A percentile compares a stretch with the other conserved stretches of the same genome.
phyloP scores from a whole-genome alignment of 495 filamentous ascomycete species.

The Corynascus novoguineensis region DNA sequence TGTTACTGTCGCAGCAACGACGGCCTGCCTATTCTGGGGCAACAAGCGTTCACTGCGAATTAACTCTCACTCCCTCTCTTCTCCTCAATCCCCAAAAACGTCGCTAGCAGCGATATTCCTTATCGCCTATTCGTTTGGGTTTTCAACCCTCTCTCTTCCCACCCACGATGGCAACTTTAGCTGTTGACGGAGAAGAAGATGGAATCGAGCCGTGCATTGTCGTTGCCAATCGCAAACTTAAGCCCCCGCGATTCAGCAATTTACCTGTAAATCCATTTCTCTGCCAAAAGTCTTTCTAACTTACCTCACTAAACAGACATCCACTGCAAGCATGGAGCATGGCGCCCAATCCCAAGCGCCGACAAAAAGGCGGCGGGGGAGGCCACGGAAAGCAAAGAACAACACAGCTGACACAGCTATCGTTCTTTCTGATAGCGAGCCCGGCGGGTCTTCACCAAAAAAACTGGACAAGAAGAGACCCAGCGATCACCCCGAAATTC shows the following conservation, averaged over 20 bases:
- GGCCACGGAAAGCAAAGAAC: constrained; percentile 7
- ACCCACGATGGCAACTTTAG: background rate
- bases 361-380: background rate
- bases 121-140: background rate
- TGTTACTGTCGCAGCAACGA: too few species aligned
- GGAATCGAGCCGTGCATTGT: background rate
- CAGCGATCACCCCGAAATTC: background rate
- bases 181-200: background rate
- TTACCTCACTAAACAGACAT: background rate
- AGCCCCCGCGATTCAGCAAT: background rate
- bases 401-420: constrained; percentile 11
- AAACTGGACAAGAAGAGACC: background rate
- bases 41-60: too few species aligned
- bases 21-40: too few species aligned
- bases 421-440: constrained; percentile 7
- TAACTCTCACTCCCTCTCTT: background rate
- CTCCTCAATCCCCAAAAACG: background rate
- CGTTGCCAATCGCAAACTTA: background rate
- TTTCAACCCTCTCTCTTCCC: background rate
- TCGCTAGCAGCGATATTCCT: background rate
- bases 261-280: background rate
- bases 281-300: background rate
- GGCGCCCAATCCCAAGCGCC: background rate
- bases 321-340: background rate
- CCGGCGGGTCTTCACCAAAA: background rate